phyloP scores from a whole-genome alignment of 495 filamentous ascomycete species.

The Astrothelium macrocarpum region DNA sequence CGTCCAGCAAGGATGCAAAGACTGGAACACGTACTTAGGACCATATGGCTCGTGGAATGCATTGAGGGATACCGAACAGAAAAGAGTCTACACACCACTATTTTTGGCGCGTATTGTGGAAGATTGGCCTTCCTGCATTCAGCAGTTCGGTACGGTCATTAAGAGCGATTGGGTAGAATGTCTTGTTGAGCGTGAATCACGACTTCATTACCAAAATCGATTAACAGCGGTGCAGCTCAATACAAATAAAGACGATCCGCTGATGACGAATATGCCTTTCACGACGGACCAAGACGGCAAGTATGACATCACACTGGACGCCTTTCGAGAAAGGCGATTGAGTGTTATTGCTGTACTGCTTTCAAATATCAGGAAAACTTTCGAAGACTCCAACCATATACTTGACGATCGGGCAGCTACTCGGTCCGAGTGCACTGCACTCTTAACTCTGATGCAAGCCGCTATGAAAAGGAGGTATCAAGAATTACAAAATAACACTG shows the following conservation, averaged over 20 bases:
- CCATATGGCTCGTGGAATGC: constrained; percentile 52
- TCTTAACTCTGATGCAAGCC: constrained; percentile 50
- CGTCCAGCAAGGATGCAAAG: constrained; percentile 28
- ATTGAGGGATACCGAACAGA: constrained; percentile 55
- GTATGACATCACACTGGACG: constrained; percentile 44
- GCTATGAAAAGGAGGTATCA: constrained; percentile 62
- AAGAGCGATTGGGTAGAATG: constrained; percentile 49
- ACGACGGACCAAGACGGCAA: constrained; percentile 31
- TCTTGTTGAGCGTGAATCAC: constrained; percentile 55
- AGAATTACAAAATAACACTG: constrained; percentile 41
- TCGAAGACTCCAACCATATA: constrained; percentile 29
- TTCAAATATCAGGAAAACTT: constrained; percentile 54
- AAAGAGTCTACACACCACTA: constrained; percentile 50
- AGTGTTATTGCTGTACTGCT: constrained; percentile 52
- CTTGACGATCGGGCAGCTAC: constrained; percentile 28
- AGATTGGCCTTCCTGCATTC: neutral
- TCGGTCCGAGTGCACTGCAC: constrained; percentile 45
- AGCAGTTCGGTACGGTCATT: constrained; percentile 39
- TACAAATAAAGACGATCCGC: constrained; percentile 33
- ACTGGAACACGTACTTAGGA: constrained; percentile 52
- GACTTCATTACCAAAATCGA: constrained; percentile 59
- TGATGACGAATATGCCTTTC: constrained; percentile 58
- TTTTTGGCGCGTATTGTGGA: constrained; percentile 46
- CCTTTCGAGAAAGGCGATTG: constrained; percentile 49
- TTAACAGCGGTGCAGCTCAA: constrained; percentile 51